These are phyloP conservation scores for Cladosporium austrohemisphaericum DNA, from an alignment of 2,329 filamentous ascomycete genomes.

Conservation along the genomic window DNA sequence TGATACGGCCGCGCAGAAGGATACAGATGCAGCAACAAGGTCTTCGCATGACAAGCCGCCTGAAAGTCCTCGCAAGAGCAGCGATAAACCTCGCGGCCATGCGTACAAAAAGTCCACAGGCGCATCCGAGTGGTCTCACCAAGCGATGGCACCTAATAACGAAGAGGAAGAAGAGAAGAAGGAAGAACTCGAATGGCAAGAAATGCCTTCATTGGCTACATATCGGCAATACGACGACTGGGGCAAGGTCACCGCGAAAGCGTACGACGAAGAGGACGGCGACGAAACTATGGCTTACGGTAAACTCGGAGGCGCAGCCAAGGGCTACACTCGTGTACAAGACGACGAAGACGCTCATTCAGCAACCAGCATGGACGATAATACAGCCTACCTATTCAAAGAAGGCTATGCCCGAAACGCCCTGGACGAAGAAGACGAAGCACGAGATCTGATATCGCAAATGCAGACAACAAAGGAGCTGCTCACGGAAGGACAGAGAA, in stretches of 20 bases:
- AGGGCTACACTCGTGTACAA: constrained; percentile 92
- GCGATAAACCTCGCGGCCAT: constrained; percentile 11
- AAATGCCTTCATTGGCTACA: constrained; percentile 87
- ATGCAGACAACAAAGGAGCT: constrained; percentile 95
- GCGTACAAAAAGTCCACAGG: constrained; percentile 7
- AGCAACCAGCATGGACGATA: constrained; percentile 93
- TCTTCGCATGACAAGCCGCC: not conserved
- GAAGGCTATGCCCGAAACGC: constrained; percentile 57
- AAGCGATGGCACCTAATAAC: constrained; percentile 62
- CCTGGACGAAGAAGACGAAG: constrained; percentile 67
- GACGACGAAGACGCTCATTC: constrained; percentile 93
- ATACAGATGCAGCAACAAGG: not conserved
- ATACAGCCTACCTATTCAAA: constrained; percentile 93
- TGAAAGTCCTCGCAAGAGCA: constrained; percentile 16
- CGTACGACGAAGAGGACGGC: constrained; percentile 66
- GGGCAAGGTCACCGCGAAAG: constrained; percentile 78
- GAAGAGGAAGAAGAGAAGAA: constrained; percentile 51
- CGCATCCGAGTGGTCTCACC: constrained; percentile 84
- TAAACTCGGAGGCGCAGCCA: constrained; percentile 81
- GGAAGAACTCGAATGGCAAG: constrained; percentile 77
- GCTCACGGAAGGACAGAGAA: constrained; percentile 88
- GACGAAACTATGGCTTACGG: constrained; percentile 69
- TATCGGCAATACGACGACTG: constrained; percentile 97
- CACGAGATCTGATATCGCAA: constrained; percentile 75
- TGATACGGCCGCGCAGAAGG: not conserved